Evolutionary conservation across 2,329 filamentous ascomycete species (phyloP), one percentile per base, ranked within the genome.

Genomic region (Ascosphaera apis): DNA sequence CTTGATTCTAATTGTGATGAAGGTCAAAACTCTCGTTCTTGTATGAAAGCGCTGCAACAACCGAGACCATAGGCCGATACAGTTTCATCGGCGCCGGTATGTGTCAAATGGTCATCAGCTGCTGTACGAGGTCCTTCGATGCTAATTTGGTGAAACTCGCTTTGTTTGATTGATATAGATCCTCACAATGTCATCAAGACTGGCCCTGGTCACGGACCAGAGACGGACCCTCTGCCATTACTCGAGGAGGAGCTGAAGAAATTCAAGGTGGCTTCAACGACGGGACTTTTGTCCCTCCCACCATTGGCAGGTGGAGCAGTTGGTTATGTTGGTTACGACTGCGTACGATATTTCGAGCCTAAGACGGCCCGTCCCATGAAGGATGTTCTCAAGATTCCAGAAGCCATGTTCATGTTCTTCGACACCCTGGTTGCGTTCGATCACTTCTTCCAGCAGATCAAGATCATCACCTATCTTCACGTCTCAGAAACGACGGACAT

Each of bases 261-360:
- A 49, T 77, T 74, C 53, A 69, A 80, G 17, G 80, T 93, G 42
- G 78, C 83, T 23, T 69, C 79, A 30, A 71, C 98, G 3, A 84
- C 88, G 0, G 80, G 75, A 1, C n/a, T 15, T 15, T 61, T 95
- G 48, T 69, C 69, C 47, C 66, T 98, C 27, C 88, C 88, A 36
- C 79, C 81, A 17, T 62, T 98, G 58, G 81, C 80, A 0, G 88
- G 84, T 30, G 88, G 88, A 35, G 88, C 84, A 9, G 82, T 98
- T 48, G 88, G 88, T 40, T 98, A 95, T 54, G 82, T 95, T 4
- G 84, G 84, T 36, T 98, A 98, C 52, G 88, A 98, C 53, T 98
- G 88, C 55, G 81, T 98, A 48, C 75, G 76, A 50, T 95, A 95
- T 58, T 98, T 98, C 47, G 88, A 98, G 63, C 88, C 88, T 41